Conservation (phyloP, 768 basidiomycete genomes). For the Tremella fuciformis region DNA sequence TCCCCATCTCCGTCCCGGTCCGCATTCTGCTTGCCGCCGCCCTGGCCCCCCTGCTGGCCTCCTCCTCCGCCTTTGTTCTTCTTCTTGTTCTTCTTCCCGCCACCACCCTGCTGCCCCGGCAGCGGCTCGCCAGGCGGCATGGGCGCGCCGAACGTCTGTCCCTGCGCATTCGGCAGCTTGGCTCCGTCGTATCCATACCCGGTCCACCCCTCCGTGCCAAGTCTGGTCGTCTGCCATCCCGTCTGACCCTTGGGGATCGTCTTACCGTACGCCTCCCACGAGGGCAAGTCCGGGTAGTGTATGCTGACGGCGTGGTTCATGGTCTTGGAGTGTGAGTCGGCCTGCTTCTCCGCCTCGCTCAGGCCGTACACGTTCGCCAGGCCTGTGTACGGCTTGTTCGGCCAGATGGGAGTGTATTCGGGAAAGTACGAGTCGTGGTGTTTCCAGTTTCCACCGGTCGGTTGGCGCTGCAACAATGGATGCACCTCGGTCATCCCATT, state of each 20-base stretch:
- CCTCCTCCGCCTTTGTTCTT: constrained; percentile 24
- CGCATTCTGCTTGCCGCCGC: constrained; percentile 8
- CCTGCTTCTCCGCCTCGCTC: constrained; percentile 22
- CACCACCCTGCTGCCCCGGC: constrained; percentile 13
- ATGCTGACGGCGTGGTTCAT: constrained; percentile 25
- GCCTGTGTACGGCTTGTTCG: not conserved
- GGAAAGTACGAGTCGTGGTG: constrained; percentile 43
- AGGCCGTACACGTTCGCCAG: constrained; percentile 14
- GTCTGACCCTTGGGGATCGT: constrained; percentile 11
- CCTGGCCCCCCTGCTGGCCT: constrained; percentile 15
- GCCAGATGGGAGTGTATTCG: constrained; percentile 26
- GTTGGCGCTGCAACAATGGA: constrained; percentile 4
- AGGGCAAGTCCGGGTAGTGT: constrained; percentile 41
- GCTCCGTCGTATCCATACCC: constrained; percentile 41
- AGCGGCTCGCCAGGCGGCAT: constrained; percentile 10
- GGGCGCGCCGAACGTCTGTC: constrained; percentile 32
- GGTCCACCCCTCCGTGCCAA: constrained; percentile 34
- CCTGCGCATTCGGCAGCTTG: constrained; percentile 26
- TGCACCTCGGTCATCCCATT: not conserved
- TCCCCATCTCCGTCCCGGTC: constrained; percentile 12
- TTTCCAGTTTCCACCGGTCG: constrained; percentile 25
- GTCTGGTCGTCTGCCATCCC: constrained; percentile 21
- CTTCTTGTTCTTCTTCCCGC: constrained; percentile 21
- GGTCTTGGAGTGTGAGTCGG: constrained; percentile 19
- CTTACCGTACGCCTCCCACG: constrained; percentile 26